phyloP scores from a whole-genome alignment of 345 rosid species.

The Euphorbia lathyris region DNA sequence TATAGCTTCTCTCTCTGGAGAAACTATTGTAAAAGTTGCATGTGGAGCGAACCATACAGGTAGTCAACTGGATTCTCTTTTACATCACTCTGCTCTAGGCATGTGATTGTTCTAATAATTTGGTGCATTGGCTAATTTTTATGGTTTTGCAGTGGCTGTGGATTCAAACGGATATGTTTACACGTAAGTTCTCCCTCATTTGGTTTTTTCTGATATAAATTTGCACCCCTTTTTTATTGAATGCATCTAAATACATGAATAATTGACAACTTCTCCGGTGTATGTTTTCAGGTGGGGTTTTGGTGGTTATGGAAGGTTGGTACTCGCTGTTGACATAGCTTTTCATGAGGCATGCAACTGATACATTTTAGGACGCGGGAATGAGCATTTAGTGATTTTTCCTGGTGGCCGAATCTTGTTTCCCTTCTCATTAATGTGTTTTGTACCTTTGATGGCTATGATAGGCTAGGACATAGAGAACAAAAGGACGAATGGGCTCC shows the following conservation, averaged over 20 bases:
- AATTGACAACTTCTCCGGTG: constrained; percentile 25
- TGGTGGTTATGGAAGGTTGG: constrained; percentile 99
- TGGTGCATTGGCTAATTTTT: constrained; percentile 14
- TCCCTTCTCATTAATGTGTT: constrained; percentile 4
- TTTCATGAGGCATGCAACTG: constrained; percentile 5
- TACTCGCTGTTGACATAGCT: constrained; percentile 10
- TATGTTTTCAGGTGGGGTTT: constrained; percentile 79
- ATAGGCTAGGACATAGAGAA: constrained; percentile 96
- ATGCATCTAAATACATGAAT: constrained; percentile 2
- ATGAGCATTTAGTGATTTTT: constrained; percentile 8
- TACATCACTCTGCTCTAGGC: background rate
- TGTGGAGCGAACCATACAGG: constrained; percentile 98
- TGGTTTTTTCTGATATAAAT: background rate
- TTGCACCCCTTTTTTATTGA: constrained; percentile 1
- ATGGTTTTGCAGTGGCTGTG: constrained; percentile 70
- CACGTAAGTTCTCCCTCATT: constrained; percentile 61
- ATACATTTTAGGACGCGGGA: constrained; percentile 5
- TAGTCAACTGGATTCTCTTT: constrained; percentile 17
- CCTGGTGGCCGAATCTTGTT: background rate
- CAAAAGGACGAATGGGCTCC: constrained; percentile 98
- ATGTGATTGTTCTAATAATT: background rate
- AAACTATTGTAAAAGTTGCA: constrained; percentile 88
- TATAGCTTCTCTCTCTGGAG: constrained; percentile 67
- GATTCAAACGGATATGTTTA: constrained; percentile 85
- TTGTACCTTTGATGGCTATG: constrained; percentile 19